Evolutionary conservation across 306 rosid genomes (phyloP), one percentile per base, ranked within the genome.

Genomic region (Oemleria cerasiformis): DNA sequence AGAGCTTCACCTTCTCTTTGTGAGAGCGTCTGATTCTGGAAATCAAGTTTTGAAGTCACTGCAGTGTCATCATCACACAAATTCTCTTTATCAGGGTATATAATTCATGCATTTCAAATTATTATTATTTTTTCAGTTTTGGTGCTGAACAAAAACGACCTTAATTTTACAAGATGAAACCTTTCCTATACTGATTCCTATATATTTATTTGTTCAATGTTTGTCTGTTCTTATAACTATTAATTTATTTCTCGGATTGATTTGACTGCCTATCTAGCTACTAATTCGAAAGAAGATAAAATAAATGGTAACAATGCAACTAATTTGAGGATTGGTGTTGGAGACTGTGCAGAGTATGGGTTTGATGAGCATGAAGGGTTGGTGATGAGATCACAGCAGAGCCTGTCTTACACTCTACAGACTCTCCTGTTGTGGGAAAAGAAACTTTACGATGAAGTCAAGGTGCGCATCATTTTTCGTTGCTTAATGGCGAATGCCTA

Each of bases 381-480:
- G 57, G 78, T 74, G 2, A 63, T 67, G 38, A 47, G 70, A 63
- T 69, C 78, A 3, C 75, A 54, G 54, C 88, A 79, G 36, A 30
- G 36, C 63, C 76, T 93, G 9, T 70, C 84, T 71, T 77, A 86
- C 49, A 84, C 88, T 68, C 71, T 93, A 73, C 82, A 78, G 81
- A 88, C 81, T 78, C 80, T 93, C 1, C 81, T 73, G 21, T 47
- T 86, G 76, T 88, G 98, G 98, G 98, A 93, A 86, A 86, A 86
- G 81, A 93, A 93, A 76, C 84, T 93, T 5, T 87, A 88, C 49
- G 72, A 77, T 43, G 97, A 93, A 83, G 97, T 93, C 63, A 90
- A 93, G 97, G 97, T 90, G 65, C 36, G 19, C 13, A 5, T n/a
- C 6, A 20, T 5, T 6, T n/a, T n/a, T n/a, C n/a, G n/a, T n/a